These are phyloP conservation scores for Chrysophaeum taylorii DNA, from an alignment of 352 stramenopile genomes.

Conservation along the genomic window DNA sequence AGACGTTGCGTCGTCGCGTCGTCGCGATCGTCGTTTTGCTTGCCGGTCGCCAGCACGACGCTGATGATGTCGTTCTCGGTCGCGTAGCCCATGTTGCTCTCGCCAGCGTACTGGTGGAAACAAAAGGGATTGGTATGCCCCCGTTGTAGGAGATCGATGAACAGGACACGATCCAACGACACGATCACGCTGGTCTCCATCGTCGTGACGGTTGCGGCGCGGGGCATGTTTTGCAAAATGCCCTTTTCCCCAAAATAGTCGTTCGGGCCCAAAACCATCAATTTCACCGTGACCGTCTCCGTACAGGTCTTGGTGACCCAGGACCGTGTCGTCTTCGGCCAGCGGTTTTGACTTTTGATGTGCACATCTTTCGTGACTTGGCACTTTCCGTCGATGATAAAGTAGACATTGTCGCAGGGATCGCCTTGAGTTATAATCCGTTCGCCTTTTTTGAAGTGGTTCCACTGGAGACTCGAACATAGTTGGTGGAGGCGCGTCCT, in stretches of 20 bases:
- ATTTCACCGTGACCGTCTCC: neutral
- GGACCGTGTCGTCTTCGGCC: neutral
- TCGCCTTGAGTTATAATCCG: conserved; percentile 19
- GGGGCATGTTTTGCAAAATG: neutral
- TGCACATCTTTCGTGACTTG: conserved; percentile 15
- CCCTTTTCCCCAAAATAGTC: neutral
- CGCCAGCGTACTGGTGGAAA: neutral
- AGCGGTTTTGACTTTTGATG: conserved; percentile 12
- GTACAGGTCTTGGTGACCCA: neutral
- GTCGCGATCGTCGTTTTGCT: no score
- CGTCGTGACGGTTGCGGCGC: neutral
- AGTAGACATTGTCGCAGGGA: conserved; percentile 19
- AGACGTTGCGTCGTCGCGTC: no score
- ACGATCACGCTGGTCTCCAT: neutral
- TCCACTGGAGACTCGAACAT: conserved; percentile 10
- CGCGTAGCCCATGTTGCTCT: neutral
- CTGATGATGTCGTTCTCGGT: neutral
- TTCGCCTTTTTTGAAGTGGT: neutral
- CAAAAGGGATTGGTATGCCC: neutral
- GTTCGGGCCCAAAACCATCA: no score
- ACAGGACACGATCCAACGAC: neutral
- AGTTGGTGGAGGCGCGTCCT: conserved; percentile 4
- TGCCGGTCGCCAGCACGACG: neutral
- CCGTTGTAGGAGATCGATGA: neutral
- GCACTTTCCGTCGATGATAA: conserved; percentile 17